Conservation (phyloP, 2,329 filamentous ascomycete genomes). For the Colletotrichum gigasporum region DNA sequence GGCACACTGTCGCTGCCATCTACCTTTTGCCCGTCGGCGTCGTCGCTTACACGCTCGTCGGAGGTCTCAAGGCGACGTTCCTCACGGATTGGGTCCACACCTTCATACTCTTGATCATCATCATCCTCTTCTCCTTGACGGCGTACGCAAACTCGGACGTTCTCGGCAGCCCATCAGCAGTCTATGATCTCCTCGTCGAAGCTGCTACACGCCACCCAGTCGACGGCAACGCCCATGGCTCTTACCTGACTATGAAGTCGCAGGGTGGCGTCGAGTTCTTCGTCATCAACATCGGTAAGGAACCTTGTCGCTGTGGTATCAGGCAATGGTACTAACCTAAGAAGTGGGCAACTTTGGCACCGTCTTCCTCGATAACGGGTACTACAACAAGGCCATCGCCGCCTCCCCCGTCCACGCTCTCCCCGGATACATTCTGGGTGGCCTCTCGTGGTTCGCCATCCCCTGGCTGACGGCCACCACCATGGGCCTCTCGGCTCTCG, state of each 20-base stretch:
- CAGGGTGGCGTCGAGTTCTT: conserved; percentile 76
- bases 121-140: conserved; percentile 80
- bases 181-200: conserved; percentile 76
- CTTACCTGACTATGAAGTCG: conserved; percentile 82
- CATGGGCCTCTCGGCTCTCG: conserved; percentile 81
- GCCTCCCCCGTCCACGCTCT: conserved; percentile 81
- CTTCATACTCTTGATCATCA: conserved; percentile 78
- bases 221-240: conserved; percentile 77
- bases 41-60: conserved; percentile 74
- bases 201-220: conserved; percentile 75
- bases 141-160: conserved; percentile 63
- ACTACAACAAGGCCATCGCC: conserved; percentile 88
- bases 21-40: conserved; percentile 84
- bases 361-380: conserved; percentile 81
- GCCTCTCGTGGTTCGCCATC: conserved; percentile 85
- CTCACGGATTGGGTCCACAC: conserved; percentile 83
- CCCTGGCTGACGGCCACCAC: conserved; percentile 86
- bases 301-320: not conserved
- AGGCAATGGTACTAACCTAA: conserved; percentile 46
- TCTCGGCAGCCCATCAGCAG: conserved; percentile 71
- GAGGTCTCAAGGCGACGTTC: conserved; percentile 81
- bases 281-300: conserved; percentile 74
- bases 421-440: conserved; percentile 80
- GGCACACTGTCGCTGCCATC: conserved; percentile 72
- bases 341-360: conserved; percentile 75